These are phyloP conservation scores for Aristolochia contorta DNA, from an alignment of 164 flowering plant genomes.

Conservation along the genomic window DNA sequence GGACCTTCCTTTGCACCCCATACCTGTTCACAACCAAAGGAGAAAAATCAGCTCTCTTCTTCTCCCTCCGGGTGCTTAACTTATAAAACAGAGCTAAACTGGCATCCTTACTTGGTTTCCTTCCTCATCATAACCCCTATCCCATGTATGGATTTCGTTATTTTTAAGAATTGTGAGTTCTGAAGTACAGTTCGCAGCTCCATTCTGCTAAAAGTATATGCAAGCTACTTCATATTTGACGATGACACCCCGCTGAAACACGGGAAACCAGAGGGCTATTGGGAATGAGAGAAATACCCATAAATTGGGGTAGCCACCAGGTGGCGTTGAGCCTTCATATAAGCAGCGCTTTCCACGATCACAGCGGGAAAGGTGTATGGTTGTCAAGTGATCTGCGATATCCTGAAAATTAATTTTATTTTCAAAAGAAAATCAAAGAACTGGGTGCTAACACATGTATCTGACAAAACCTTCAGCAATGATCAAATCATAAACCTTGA, in stretches of 20 bases:
- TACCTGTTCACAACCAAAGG: constrained; percentile 43
- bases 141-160: constrained; percentile 78
- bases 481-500: background rate
- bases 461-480: background rate
- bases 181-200: constrained; percentile 77
- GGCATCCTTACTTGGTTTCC: constrained; percentile 64
- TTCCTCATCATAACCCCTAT: constrained; percentile 80
- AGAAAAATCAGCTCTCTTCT: background rate
- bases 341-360: constrained; percentile 92
- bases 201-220: constrained; percentile 43
- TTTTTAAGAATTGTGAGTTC: constrained; percentile 75
- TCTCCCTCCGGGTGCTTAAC: background rate
- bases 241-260: background rate
- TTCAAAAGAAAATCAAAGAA: background rate
- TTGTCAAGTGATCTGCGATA: constrained; percentile 83
- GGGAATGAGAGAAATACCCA: constrained; percentile 47
- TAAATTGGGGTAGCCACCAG: constrained; percentile 86
- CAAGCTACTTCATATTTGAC: background rate
- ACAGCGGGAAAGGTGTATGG: constrained; percentile 75
- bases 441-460: background rate
- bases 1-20: constrained; percentile 94
- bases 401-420: constrained; percentile 38
- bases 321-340: constrained; percentile 94
- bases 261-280: background rate
- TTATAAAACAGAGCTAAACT: background rate